Evolutionary conservation across 208 protist genomes (phyloP), one percentile per base, ranked within the genome.

Genomic region (Porcisia deanei): DNA sequence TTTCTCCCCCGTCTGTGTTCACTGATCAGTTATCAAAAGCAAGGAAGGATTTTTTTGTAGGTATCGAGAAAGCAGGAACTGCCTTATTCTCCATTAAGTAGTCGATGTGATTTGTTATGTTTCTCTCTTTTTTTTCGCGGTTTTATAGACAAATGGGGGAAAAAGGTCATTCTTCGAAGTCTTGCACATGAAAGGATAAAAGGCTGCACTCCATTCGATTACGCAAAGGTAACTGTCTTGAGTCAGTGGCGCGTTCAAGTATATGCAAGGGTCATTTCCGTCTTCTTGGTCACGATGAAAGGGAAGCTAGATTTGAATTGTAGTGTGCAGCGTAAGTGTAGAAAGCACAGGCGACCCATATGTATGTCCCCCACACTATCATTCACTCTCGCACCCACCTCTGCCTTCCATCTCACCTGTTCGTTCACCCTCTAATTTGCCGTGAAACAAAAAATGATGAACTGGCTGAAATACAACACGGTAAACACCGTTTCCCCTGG

Each of bases 61-160:
- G 57, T 37, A 34, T 67, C 45, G 57, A 57, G 4, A 72, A 77
- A 57, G 12, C 61, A 58, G 73, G 47, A 57, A 14, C 20, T 65
- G 47, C 39, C 34, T 75, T 81, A 76, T 54, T 67, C 75, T 65
- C 60, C 60, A 47, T 75, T 1, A 58, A 70, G 54, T 76, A 75
- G 72, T 73, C 53, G 61, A 71, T 53, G 41, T 55, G 34, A 75
- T 74, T 77, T 82, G 39, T 70, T 77, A 77, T 1, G 59, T 49
- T 45, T 74, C 64, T 65, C 30, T 55, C 59, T 67, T 73, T 64
- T 65, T 47, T 20, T 30, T 30, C 30, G 30, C 30, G 22, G 47
- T 57, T 8, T 65, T 72, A 43, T 53, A 39, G 64, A 59, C 64
- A 71, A n/a, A 34, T 22, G 37, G 0, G 70, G 22, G 37, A 59